phyloP scores from a whole-genome alignment of 2,329 filamentous ascomycete genomes.

The Colletotrichum sp. region DNA sequence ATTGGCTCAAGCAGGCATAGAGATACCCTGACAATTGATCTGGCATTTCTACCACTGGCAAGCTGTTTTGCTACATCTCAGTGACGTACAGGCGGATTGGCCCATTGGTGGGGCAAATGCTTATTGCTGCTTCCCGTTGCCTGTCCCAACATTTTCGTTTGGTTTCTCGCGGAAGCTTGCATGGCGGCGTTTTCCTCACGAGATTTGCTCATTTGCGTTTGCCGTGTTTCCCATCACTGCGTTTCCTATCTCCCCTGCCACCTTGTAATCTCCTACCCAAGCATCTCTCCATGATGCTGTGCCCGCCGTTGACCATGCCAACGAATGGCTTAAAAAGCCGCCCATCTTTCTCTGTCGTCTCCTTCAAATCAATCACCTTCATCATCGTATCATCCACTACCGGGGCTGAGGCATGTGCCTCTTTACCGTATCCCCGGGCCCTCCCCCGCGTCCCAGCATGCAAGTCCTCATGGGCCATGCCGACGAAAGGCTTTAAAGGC shows the following conservation, averaged over 20 bases:
- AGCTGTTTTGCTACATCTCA: background rate
- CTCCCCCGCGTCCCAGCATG: no score
- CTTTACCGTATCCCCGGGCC: background rate
- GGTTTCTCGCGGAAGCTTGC: background rate
- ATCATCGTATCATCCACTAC: background rate
- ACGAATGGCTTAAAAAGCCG: background rate
- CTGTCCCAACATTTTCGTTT: background rate
- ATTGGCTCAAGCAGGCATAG: conserved; percentile 18
- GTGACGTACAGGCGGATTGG: background rate
- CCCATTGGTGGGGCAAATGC: background rate
- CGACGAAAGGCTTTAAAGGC: background rate
- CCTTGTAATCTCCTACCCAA: background rate
- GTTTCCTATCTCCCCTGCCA: background rate
- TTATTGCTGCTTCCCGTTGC: background rate
- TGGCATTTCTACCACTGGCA: conserved; percentile 12
- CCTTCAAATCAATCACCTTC: background rate
- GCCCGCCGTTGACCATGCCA: background rate
- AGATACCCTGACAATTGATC: conserved; percentile 22
- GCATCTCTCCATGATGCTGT: background rate
- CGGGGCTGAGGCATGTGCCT: background rate
- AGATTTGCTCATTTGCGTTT: background rate
- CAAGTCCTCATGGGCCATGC: background rate
- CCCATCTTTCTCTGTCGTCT: background rate
- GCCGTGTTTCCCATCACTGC: background rate
- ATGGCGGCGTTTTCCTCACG: background rate